Base-by-base conservation (phyloP, 768 basidiomycete species). In the Jaapia argillacea region DNA sequence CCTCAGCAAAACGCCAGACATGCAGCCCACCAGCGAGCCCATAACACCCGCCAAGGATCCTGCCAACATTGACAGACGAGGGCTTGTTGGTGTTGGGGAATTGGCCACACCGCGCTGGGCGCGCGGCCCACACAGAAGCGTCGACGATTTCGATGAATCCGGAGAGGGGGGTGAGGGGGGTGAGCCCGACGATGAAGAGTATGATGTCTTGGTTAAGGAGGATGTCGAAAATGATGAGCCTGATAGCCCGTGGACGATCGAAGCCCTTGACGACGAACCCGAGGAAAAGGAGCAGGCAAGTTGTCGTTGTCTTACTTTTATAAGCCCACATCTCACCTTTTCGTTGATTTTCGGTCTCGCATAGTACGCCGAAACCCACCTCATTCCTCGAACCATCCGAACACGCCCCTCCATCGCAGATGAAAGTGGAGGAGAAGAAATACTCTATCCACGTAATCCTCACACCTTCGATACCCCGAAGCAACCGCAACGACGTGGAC, bases 71-170 rank as follows among this genome's bases (percentile, higher is more conserved):
- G 92, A 98, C 66, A 74, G 96, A 45, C 74, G 79, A 14, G 85
- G 80, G 27, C 77, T 98, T 31, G 79, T 98, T 42, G 96, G 96
- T 21, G 86, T 98, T 4, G 96, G 96, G 27, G 96, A 99, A 63
- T 76, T 98, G 24, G 70, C 91, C 16, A 99, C 96, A n/a, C 96
- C 96, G 39, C 77, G 92, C 48, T 99, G 92, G 93, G 74, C 74
- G 47, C 75, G 75, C 56, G 59, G 65, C 23, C 70, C 72, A 39
- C 61, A 66, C 26, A 59, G n/a, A n/a, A n/a, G n/a, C n/a, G n/a
- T n/a, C n/a, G n/a, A 61, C 41, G 51, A 57, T 40, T 59, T 56
- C 24, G 53, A 56, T 14, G 56, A 62, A 45, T 28, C 55, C 36
- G 51, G 63, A 45, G 51, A 70, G 60, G 42, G 52, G 58, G 44